phyloP scores from a whole-genome alignment of 192 early-diverging fungal genomes.

The Pilaira anomala region DNA sequence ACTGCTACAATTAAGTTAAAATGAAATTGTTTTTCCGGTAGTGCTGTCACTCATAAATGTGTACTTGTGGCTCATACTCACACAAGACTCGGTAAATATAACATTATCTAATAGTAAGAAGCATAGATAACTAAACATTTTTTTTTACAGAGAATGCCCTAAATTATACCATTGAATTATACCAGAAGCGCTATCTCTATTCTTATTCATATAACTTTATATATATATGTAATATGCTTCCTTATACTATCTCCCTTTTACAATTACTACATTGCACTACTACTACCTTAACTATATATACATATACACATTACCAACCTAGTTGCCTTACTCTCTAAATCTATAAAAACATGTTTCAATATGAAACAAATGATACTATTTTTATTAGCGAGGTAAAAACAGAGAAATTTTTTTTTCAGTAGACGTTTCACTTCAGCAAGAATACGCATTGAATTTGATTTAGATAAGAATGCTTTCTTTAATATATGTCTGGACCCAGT shows the following conservation, averaged over 20 bases:
- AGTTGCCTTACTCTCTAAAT: not conserved
- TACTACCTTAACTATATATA: too few species aligned
- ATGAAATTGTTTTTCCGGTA: not conserved
- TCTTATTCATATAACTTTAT: not conserved
- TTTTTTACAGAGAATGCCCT: slow-evolving; percentile 9
- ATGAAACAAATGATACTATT: too few species aligned
- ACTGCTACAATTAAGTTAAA: not conserved
- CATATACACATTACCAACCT: not conserved
- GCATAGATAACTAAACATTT: not conserved
- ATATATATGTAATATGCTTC: not conserved
- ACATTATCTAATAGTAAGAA: not conserved
- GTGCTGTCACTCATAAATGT: not conserved
- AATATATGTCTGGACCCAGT: too few species aligned
- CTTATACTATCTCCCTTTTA: too few species aligned
- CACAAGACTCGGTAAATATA: slow-evolving; percentile 9
- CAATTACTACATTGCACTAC: too few species aligned
- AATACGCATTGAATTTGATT: too few species aligned
- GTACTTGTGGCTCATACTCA: slow-evolving; percentile 8
- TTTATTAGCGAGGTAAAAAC: too few species aligned
- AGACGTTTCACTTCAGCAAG: too few species aligned
- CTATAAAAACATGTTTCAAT: too few species aligned
- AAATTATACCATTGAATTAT: not conserved
- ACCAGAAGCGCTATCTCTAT: not conserved
- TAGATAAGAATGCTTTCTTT: too few species aligned
- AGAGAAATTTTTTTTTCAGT: too few species aligned